Percentiles rank a stretch among this genome's conserved stretches.
phyloP scores from a whole-genome alignment of 768 basidiomycete genomes.

The Termitomyces titanicus region DNA sequence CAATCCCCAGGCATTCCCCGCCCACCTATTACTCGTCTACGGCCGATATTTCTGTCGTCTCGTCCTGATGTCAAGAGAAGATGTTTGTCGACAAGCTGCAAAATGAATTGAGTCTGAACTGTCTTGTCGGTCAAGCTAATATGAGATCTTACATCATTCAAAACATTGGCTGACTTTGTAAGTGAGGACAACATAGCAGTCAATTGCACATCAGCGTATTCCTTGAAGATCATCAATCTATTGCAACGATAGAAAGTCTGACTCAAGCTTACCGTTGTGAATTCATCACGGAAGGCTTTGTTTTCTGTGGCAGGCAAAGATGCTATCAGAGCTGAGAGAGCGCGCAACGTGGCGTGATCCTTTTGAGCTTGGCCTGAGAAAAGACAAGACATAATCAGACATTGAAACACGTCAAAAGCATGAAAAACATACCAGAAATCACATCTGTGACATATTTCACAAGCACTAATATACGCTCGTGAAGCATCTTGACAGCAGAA shows the following conservation, averaged over 20 bases:
- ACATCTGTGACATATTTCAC: slow-evolving; percentile 83
- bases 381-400: slow-evolving; percentile 12
- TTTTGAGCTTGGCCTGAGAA: slow-evolving; percentile 60
- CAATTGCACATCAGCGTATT: slow-evolving; percentile 94
- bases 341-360: slow-evolving; percentile 80
- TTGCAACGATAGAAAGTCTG: background rate
- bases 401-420: background rate
- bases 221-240: slow-evolving; percentile 40
- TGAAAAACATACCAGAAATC: slow-evolving; percentile 50
- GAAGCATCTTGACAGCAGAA: slow-evolving; percentile 95
- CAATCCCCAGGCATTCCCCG: slow-evolving; percentile 47
- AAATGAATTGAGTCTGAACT: slow-evolving; percentile 2
- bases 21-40: slow-evolving; percentile 52
- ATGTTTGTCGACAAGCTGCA: slow-evolving; percentile 80
- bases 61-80: slow-evolving; percentile 53
- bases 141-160: slow-evolving; percentile 74
- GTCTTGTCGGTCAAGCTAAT: background rate
- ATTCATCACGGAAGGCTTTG: slow-evolving; percentile 81
- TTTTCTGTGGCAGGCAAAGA: slow-evolving; percentile 87
- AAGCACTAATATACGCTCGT: slow-evolving; percentile 83
- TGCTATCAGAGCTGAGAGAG: slow-evolving; percentile 82
- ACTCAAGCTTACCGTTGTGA: slow-evolving; percentile 59
- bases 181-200: slow-evolving; percentile 85
- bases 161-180: slow-evolving; percentile 81
- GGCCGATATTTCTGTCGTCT: slow-evolving; percentile 51